Conservation (phyloP, 75 land plant genomes). For the Pinus tabuliformis region DNA sequence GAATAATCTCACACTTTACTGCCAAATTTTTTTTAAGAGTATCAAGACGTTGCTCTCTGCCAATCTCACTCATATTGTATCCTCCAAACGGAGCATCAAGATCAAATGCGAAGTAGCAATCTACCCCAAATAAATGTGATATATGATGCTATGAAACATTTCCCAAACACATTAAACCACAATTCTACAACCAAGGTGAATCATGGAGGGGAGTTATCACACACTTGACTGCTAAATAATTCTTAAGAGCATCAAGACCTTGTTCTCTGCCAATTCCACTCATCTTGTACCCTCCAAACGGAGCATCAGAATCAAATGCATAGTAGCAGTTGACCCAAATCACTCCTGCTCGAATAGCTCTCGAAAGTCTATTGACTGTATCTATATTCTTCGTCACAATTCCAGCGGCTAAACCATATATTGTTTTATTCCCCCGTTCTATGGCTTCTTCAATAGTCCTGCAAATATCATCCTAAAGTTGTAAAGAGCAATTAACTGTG, state of each 20-base stretch:
- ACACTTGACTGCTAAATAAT: conserved; percentile 58
- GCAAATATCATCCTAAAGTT: background rate
- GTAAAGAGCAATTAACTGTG: too few relatives aligned
- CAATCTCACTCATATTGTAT: conserved; percentile 80
- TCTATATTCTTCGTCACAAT: conserved; percentile 62
- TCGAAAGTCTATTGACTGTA: conserved; percentile 54
- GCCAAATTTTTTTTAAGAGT: conserved; percentile 17
- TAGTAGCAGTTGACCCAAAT: conserved; percentile 76
- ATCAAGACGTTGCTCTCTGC: conserved; percentile 57
- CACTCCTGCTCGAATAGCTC: conserved; percentile 60
- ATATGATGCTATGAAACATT: too few relatives aligned
- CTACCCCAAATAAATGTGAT: conserved; percentile 29
- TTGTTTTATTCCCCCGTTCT: conserved; percentile 57
- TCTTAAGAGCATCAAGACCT: conserved; percentile 45
- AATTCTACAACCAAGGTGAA: conserved; percentile 68
- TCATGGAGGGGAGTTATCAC: conserved; percentile 63
- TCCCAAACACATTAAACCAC: background rate
- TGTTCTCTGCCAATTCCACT: conserved; percentile 80
- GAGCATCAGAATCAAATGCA: conserved; percentile 48
- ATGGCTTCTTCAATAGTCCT: conserved; percentile 74
- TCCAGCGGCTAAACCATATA: conserved; percentile 78
- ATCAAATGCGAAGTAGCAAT: conserved; percentile 57
- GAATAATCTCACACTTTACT: too few relatives aligned
- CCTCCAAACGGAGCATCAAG: conserved; percentile 72
- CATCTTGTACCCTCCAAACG: conserved; percentile 81